phyloP scores from a whole-genome alignment of 1,284 basidiomycete species.

The Rhodofomes roseus region DNA sequence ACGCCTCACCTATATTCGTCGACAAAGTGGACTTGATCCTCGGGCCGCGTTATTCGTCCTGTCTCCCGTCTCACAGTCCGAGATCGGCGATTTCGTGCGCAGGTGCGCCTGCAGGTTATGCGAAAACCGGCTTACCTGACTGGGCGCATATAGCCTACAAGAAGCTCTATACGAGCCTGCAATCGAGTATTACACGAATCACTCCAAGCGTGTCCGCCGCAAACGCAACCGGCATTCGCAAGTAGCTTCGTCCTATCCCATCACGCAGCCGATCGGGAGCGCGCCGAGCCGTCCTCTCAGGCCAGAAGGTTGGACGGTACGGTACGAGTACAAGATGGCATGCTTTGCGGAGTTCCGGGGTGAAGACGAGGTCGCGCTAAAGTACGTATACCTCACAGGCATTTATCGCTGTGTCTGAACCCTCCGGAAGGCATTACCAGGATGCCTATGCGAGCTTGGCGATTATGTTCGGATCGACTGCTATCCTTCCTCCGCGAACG shows the following conservation, averaged over 20 bases:
- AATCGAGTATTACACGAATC: constrained; percentile 88
- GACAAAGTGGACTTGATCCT: constrained; percentile 86
- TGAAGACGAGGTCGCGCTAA: constrained; percentile 86
- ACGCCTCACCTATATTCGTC: constrained; percentile 81
- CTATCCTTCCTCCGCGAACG: constrained; percentile 84
- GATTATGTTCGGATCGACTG: constrained; percentile 85
- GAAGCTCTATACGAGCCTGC: constrained; percentile 86
- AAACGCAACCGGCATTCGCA: constrained; percentile 81
- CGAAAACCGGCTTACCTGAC: not conserved
- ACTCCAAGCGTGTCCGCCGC: constrained; percentile 86
- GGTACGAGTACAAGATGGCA: constrained; percentile 96
- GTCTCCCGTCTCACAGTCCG: constrained; percentile 80
- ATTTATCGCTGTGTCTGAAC: constrained; percentile 11
- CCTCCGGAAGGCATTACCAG: constrained; percentile 75
- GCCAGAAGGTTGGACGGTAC: constrained; percentile 91
- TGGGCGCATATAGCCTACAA: constrained; percentile 57
- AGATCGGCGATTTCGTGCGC: constrained; percentile 82
- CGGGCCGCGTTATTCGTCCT: constrained; percentile 92
- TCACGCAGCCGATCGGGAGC: constrained; percentile 36
- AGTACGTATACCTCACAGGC: constrained; percentile 43
- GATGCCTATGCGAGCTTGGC: constrained; percentile 82
- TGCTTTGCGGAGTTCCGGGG: constrained; percentile 93
- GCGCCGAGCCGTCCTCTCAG: constrained; percentile 57
- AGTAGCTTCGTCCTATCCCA: constrained; percentile 39
- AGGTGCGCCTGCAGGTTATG: constrained; percentile 55